phyloP scores from a whole-genome alignment of 2,329 filamentous ascomycete species.

The Calonectria leucothoes region DNA sequence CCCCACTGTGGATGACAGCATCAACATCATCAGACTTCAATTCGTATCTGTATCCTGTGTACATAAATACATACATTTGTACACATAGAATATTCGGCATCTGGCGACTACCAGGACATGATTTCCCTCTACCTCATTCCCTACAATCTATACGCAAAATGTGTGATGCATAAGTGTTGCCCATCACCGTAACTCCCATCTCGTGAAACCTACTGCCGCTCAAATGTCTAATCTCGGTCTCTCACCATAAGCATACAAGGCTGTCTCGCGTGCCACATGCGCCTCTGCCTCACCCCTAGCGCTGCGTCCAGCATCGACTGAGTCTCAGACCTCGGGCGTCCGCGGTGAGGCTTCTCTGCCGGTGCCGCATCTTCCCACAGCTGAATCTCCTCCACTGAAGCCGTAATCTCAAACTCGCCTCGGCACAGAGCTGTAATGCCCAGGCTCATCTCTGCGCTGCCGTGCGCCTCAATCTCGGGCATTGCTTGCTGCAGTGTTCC shows the following conservation, averaged over 20 bases:
- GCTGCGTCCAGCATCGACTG: conserved; percentile 68
- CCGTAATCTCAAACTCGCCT: conserved; percentile 85
- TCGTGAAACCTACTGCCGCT: neutral
- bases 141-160: conserved; percentile 23
- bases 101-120: conserved; percentile 20
- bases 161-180: neutral
- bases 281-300: conserved; percentile 68
- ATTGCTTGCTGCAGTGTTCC: conserved; percentile 83
- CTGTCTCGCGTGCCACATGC: conserved; percentile 73
- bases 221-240: conserved; percentile 50
- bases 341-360: conserved; percentile 36
- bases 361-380: conserved; percentile 56
- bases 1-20: neutral
- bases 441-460: conserved; percentile 70
- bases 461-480: conserved; percentile 69
- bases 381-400: conserved; percentile 83
- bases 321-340: conserved; percentile 64
- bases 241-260: conserved; percentile 66
- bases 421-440: conserved; percentile 81
- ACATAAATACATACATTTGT: neutral
- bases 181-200: conserved; percentile 15
- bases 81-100: conserved; percentile 19
- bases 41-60: conserved; percentile 4
- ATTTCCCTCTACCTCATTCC: neutral
- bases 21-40: neutral